Evolutionary conservation across 345 rosid species (phyloP).

Genomic region (Salix viminalis): DNA sequence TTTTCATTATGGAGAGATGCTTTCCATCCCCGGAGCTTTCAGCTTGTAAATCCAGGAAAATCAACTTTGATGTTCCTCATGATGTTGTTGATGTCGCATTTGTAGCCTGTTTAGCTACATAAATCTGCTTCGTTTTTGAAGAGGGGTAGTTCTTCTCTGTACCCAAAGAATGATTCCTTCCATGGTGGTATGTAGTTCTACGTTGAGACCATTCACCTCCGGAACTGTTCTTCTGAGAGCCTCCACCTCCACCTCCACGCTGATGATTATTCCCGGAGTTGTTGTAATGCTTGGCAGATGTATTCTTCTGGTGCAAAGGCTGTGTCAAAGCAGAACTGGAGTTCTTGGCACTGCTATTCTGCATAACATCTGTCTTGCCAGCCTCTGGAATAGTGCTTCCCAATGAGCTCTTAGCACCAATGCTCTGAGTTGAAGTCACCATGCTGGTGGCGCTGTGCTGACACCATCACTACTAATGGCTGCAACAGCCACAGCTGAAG

Average conservation of each 20-base stretch:
- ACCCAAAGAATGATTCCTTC: conserved; percentile 55
- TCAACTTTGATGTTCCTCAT: conserved; percentile 3
- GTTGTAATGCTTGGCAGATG: conserved; percentile 41
- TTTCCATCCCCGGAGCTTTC: neutral
- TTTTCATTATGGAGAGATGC: conserved; percentile 4
- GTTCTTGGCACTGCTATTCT: conserved; percentile 28
- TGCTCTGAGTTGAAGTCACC: conserved; percentile 30
- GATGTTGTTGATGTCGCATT: conserved; percentile 31
- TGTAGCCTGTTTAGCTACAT: conserved; percentile 83
- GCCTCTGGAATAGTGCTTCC: conserved; percentile 20
- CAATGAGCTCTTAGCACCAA: conserved; percentile 38
- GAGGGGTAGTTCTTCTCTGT: conserved; percentile 58
- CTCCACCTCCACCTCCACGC: conserved; percentile 33
- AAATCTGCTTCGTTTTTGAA: conserved; percentile 78
- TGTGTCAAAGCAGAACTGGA: conserved; percentile 33
- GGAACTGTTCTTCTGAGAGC: conserved; percentile 40
- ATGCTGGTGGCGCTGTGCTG: conserved; percentile 28
- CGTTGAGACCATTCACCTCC: conserved; percentile 56
- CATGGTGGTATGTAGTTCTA: conserved; percentile 71
- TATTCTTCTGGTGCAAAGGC: conserved; percentile 50
- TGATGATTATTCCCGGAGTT: conserved; percentile 41
- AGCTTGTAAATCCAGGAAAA: neutral
- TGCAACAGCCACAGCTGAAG: conserved; percentile 89
- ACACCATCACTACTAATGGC: conserved; percentile 78
- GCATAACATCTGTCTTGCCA: conserved; percentile 25